Evolutionary conservation across 176 grass and related monocot genomes (phyloP).

Genomic region (Rhynchospora pubera): DNA sequence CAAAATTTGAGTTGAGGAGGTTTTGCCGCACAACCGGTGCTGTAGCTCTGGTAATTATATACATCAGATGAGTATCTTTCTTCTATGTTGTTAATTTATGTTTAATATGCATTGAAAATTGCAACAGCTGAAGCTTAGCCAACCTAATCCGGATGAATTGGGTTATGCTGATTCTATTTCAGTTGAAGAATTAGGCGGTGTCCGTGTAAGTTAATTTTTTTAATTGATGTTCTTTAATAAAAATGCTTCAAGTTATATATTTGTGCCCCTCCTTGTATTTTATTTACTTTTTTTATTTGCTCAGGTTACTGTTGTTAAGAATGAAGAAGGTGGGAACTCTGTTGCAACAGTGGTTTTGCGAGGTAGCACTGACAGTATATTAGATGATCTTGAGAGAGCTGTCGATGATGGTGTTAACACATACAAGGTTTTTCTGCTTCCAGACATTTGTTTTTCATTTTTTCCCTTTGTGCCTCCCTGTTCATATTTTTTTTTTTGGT

Average conservation of each 20-base stretch:
- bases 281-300: constrained; percentile 2
- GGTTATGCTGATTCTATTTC: constrained; percentile 86
- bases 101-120: not conserved
- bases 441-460: not conserved
- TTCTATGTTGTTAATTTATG: not conserved
- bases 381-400: constrained; percentile 95
- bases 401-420: constrained; percentile 96
- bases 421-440: constrained; percentile 56
- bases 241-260: not conserved
- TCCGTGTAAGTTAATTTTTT: constrained; percentile 37
- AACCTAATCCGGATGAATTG: constrained; percentile 66
- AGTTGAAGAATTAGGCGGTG: constrained; percentile 82
- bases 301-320: constrained; percentile 81
- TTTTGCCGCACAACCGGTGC: constrained; percentile 88
- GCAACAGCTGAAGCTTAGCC: constrained; percentile 79
- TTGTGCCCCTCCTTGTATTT: constrained; percentile 9
- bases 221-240: constrained; percentile 1
- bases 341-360: constrained; percentile 79
- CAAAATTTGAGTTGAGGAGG: constrained; percentile 87
- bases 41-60: constrained; percentile 60
- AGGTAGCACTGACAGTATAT: constrained; percentile 88
- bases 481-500: not conserved
- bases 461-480: not conserved
- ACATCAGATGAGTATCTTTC: not conserved
- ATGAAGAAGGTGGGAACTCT: constrained; percentile 72